Evolutionary conservation across 2,329 filamentous ascomycete genomes (phyloP), one percentile per base, ranked within the genome.

Genomic region (Beauveria rudraprayagi): DNA sequence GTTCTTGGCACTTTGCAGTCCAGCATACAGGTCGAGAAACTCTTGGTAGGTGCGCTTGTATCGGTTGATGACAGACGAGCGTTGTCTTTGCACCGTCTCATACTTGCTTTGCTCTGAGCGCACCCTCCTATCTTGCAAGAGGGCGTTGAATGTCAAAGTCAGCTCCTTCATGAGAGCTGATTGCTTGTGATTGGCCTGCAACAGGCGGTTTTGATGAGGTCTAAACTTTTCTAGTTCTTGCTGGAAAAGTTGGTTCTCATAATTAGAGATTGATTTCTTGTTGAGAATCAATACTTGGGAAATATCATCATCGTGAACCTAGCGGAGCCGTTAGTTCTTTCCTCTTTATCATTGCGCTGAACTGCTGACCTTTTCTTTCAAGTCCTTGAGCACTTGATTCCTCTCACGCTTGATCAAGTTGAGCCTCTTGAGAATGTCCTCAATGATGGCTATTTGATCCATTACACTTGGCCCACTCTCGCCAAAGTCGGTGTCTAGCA

Each of bases 181-280:
- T 73, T 99, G 94, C 75, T 97, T 99, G 75, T 99, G 94, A 64
- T 92, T 95, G 16, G 94, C 92, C 72, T 97, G 92, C 9, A 96
- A 78, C 17, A 99, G 83, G 40, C 94, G 87, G 68, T 89, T 96
- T 71, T 97, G 94, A 69, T 97, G 91, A 30, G 92, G 89, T 47
- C 92, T 82, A 76, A 97, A 99, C 73, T 99, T 99, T 75, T 97
- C 93, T n/a, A 99, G 81, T 73, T 99, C 94, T 17, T 91, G 87
- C 71, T 97, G 90, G 76, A 99, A 99, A 3, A 99, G 82, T 69
- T 96, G 91, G 14, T 82, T 87, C 73, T 99, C 94, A 69, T 94
- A 93, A 69, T 91, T 96, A 22, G 91, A 83, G 69, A 97, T 93
- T 1, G 91, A 89, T 75, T 97, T 99, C 73, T 97, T 97, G 80